Evolutionary conservation across 2,329 filamentous ascomycete species (phyloP).

Genomic region (Thelonectria olida): DNA sequence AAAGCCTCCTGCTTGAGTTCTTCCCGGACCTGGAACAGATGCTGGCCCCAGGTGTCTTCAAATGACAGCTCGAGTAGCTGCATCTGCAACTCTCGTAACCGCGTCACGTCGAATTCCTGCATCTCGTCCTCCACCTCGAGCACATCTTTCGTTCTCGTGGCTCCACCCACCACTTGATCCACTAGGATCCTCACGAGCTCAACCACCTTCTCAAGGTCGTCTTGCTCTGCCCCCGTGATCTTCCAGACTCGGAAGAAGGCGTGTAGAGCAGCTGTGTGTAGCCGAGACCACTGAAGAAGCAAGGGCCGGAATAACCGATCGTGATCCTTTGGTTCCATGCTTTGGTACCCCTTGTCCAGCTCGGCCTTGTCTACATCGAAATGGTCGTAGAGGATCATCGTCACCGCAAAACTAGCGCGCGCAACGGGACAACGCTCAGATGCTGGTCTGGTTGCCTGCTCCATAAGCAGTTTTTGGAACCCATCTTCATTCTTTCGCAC

Average conservation of each 20-base stretch:
- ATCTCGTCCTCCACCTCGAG: slow-evolving; percentile 90
- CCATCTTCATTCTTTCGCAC: slow-evolving; percentile 90
- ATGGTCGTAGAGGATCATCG: slow-evolving; percentile 89
- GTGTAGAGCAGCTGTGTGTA: slow-evolving; percentile 87
- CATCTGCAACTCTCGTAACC: slow-evolving; percentile 90
- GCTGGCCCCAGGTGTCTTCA: slow-evolving; percentile 92
- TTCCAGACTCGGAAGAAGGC: slow-evolving; percentile 95
- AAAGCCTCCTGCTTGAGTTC: slow-evolving; percentile 90
- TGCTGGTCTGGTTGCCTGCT: slow-evolving; percentile 80
- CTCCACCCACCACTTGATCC: slow-evolving; percentile 87
- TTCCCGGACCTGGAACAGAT: slow-evolving; percentile 89
- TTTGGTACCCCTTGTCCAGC: slow-evolving; percentile 76
- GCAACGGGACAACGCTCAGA: slow-evolving; percentile 86
- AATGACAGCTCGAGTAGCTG: slow-evolving; percentile 89
- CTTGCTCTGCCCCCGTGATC: slow-evolving; percentile 81
- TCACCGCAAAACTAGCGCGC: slow-evolving; percentile 85
- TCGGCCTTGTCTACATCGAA: slow-evolving; percentile 92
- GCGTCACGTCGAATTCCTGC: slow-evolving; percentile 80
- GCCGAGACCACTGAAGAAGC: slow-evolving; percentile 88
- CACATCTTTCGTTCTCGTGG: slow-evolving; percentile 83
- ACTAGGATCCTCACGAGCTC: slow-evolving; percentile 90
- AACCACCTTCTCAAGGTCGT: slow-evolving; percentile 92
- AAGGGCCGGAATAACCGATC: slow-evolving; percentile 89
- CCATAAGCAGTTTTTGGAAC: slow-evolving; percentile 90
- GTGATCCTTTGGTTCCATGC: slow-evolving; percentile 79